phyloP scores from a whole-genome alignment of 192 early-diverging fungal genomes.

The Hyaloraphidium curvatum region DNA sequence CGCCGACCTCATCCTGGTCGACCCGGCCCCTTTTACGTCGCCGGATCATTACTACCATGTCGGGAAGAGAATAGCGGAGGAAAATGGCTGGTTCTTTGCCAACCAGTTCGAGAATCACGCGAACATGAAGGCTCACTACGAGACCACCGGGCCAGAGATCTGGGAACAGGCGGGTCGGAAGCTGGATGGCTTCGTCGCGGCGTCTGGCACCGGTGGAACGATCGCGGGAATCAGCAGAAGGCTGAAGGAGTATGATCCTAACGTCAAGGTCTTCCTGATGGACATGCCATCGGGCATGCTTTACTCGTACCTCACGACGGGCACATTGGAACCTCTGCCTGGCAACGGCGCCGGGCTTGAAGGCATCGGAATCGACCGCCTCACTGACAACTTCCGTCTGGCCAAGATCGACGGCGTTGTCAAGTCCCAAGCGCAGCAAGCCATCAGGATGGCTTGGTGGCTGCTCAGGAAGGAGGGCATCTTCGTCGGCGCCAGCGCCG shows the following conservation, averaged over 20 bases:
- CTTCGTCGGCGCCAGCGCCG: slow-evolving; percentile 78
- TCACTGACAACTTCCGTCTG: slow-evolving; percentile 71
- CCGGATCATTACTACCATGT: slow-evolving; percentile 1
- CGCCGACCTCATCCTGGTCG: not conserved
- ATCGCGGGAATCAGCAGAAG: slow-evolving; percentile 65
- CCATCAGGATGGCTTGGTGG: slow-evolving; percentile 43
- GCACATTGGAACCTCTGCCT: slow-evolving; percentile 34
- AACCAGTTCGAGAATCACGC: slow-evolving; percentile 90
- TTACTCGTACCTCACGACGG: slow-evolving; percentile 56
- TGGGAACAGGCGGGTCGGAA: slow-evolving; percentile 58
- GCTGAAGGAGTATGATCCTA: slow-evolving; percentile 46
- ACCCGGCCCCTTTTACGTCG: not conserved
- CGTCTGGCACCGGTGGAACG: slow-evolving; percentile 85
- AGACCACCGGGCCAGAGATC: slow-evolving; percentile 93
- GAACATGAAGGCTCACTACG: slow-evolving; percentile 78
- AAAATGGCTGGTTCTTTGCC: slow-evolving; percentile 29
- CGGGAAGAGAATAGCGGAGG: not conserved
- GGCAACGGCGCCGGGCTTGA: slow-evolving; percentile 76
- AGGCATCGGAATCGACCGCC: slow-evolving; percentile 86
- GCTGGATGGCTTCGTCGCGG: slow-evolving; percentile 77
- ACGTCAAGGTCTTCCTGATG: slow-evolving; percentile 63
- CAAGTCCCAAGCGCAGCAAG: slow-evolving; percentile 56
- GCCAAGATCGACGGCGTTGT: slow-evolving; percentile 75
- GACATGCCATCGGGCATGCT: slow-evolving; percentile 92
- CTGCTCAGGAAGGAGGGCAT: slow-evolving; percentile 29